A percentile compares a stretch with the other conserved stretches of the same genome.
phyloP scores from a whole-genome alignment of 306 rosid species.

The Lablab purpureus region DNA sequence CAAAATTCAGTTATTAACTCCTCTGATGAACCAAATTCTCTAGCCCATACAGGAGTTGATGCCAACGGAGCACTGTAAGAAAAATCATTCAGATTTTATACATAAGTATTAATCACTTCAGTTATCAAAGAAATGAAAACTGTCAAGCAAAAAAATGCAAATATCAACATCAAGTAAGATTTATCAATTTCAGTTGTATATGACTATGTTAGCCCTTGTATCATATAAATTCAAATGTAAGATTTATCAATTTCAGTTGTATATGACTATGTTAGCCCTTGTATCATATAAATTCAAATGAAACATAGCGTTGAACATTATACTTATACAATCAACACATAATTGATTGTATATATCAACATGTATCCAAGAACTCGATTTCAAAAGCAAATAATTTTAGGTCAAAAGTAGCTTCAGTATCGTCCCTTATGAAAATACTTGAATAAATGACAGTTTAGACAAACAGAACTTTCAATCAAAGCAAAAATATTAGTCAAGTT shows the following conservation, averaged over 20 bases:
- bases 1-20: slow-evolving; percentile 95
- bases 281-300: not conserved
- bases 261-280: slow-evolving; percentile 18
- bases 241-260: slow-evolving; percentile 10
- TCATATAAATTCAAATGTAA: not conserved
- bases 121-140: slow-evolving; percentile 16
- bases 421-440: slow-evolving; percentile 15
- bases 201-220: slow-evolving; percentile 15
- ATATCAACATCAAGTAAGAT: slow-evolving; percentile 13
- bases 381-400: slow-evolving; percentile 14
- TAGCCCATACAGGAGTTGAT: slow-evolving; percentile 89
- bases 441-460: slow-evolving; percentile 21
- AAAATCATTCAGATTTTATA: slow-evolving; percentile 36
- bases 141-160: not conserved
- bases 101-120: not conserved
- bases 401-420: slow-evolving; percentile 15
- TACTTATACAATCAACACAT: not conserved
- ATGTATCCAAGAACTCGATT: not conserved
- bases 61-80: slow-evolving; percentile 82
- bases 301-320: not conserved
- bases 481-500: not conserved
- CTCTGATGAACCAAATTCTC: slow-evolving; percentile 89
- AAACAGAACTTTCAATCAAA: slow-evolving; percentile 34
- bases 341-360: slow-evolving; percentile 2
- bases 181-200: slow-evolving; percentile 14